These are phyloP conservation scores for Crithidia bombi DNA, from an alignment of 208 protist species.

Conservation along the genomic window DNA sequence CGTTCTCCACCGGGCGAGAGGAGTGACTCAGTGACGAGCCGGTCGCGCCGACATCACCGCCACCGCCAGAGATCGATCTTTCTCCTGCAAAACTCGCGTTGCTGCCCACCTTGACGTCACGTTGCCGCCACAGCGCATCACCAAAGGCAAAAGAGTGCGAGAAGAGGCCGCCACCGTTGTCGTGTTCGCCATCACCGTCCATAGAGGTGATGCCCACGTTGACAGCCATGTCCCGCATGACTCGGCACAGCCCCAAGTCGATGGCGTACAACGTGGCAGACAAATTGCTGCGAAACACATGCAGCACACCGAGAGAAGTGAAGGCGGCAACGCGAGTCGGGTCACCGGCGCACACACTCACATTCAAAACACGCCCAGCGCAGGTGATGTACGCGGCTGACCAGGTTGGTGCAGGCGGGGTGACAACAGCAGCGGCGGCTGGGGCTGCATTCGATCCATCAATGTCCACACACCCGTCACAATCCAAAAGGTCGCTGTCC, in stretches of 20 bases:
- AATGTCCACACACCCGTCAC: neutral
- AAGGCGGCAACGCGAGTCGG: conserved; percentile 26
- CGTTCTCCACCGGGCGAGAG: neutral
- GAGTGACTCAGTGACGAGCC: neutral
- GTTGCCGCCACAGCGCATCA: conserved; percentile 12
- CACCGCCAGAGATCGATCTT: neutral
- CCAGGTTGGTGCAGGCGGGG: neutral
- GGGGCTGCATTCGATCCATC: neutral
- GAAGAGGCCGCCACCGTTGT: neutral
- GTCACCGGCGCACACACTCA: conserved; percentile 19
- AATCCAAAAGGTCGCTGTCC: neutral
- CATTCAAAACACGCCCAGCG: conserved; percentile 11
- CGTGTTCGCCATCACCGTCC: neutral
- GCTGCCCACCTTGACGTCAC: neutral
- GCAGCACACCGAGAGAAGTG: conserved; percentile 17
- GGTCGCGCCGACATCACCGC: neutral
- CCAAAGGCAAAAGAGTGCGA: conserved; percentile 23
- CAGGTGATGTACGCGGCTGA: neutral
- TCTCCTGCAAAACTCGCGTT: conserved; percentile 11
- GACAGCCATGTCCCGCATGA: conserved; percentile 3
- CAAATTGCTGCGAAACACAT: conserved; percentile 21
- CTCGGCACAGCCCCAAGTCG: conserved; percentile 16
- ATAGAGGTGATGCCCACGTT: neutral
- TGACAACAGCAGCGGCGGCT: neutral
- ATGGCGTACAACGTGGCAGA: conserved; percentile 15